Evolutionary conservation across 768 basidiomycete genomes (phyloP).

Genomic region (Hemileccinum rubropunctum): DNA sequence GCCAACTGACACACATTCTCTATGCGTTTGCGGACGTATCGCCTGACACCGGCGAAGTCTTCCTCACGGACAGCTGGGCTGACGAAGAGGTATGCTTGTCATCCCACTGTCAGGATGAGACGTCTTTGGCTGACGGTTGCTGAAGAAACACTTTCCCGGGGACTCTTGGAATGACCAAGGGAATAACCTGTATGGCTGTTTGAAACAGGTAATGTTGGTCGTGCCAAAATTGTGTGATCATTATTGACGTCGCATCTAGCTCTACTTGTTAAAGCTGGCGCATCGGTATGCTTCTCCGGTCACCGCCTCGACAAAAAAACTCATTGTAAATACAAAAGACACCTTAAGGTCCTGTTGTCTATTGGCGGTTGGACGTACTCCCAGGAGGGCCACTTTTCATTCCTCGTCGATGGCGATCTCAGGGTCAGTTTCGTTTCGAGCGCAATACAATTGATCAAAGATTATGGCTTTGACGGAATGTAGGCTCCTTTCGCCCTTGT

Average conservation of each 20-base stretch:
- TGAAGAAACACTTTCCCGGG: constrained; percentile 65
- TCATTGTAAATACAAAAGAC: constrained; percentile 24
- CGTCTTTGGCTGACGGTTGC: constrained; percentile 8
- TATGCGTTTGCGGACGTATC: constrained; percentile 80
- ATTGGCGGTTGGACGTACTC: constrained; percentile 71
- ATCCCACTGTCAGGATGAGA: not conserved
- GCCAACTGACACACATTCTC: constrained; percentile 68
- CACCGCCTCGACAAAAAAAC: not conserved
- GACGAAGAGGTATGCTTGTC: constrained; percentile 54
- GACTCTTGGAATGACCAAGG: constrained; percentile 75
- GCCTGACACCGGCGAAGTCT: constrained; percentile 56
- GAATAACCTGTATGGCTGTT: constrained; percentile 76
- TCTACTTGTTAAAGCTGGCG: constrained; percentile 57
- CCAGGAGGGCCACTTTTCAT: constrained; percentile 63
- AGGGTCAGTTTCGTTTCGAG: constrained; percentile 57
- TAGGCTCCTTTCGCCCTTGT: constrained; percentile 25
- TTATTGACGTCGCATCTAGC: constrained; percentile 10
- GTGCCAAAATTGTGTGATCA: not conserved
- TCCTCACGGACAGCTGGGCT: constrained; percentile 70
- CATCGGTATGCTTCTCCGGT: constrained; percentile 35
- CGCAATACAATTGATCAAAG: constrained; percentile 62
- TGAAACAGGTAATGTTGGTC: constrained; percentile 62
- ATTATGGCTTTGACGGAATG: constrained; percentile 84
- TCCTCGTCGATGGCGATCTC: constrained; percentile 49
- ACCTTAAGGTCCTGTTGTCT: constrained; percentile 51